phyloP scores from a whole-genome alignment of 768 basidiomycete genomes.

The Lactarius indigo region DNA sequence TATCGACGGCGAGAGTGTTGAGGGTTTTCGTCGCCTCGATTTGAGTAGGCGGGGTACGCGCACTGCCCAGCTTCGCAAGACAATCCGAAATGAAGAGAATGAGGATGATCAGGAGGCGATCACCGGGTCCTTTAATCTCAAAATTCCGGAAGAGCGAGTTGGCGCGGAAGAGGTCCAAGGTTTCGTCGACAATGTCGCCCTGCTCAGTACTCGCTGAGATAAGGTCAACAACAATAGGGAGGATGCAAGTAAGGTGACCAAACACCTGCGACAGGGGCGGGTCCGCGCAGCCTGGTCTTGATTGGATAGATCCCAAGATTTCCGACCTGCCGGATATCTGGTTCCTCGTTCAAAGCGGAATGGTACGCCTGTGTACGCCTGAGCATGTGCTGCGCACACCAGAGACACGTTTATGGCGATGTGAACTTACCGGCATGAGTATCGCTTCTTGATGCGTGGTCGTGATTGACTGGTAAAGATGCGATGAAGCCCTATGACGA shows the following conservation, averaged over 20 bases:
- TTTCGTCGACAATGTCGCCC: conserved; percentile 93
- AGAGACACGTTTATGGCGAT: conserved; percentile 4
- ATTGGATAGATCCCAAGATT: conserved; percentile 90
- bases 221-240: conserved; percentile 18
- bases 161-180: conserved; percentile 94
- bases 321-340: conserved; percentile 79
- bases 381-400: background rate
- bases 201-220: conserved; percentile 68
- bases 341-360: conserved; percentile 84
- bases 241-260: conserved; percentile 19
- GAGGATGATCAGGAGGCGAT: conserved; percentile 92
- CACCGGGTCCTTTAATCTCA: conserved; percentile 97
- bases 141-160: conserved; percentile 99
- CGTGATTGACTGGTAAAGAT: background rate
- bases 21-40: conserved; percentile 85
- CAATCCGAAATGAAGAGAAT: conserved; percentile 99
- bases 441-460: background rate
- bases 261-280: conserved; percentile 71
- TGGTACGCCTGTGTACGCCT: conserved; percentile 77
- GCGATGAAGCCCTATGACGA: background rate
- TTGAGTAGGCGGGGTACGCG: conserved; percentile 64
- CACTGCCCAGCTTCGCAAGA: conserved; percentile 79
- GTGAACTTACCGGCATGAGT: conserved; percentile 29
- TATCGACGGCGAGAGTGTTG: conserved; percentile 91
- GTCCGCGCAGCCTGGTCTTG: conserved; percentile 87